phyloP scores from a whole-genome alignment of 371 early-diverging fungal species.

The Rhizopus arrhizus region DNA sequence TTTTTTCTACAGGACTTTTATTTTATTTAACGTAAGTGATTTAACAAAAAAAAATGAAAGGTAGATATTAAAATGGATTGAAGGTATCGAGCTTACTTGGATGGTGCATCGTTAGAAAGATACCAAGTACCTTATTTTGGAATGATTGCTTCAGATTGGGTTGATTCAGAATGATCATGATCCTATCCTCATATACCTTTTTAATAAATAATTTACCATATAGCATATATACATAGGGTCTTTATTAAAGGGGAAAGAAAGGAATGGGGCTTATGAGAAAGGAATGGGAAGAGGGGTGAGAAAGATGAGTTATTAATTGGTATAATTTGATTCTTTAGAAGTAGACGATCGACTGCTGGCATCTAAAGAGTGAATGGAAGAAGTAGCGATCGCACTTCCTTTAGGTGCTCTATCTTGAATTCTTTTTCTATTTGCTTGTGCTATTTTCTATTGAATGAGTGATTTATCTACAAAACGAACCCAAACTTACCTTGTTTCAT shows the following conservation, averaged over 20 bases:
- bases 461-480: too few relatives aligned
- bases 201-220: too few relatives aligned
- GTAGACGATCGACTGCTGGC: not conserved
- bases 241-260: too few relatives aligned
- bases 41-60: not conserved
- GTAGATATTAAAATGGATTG: not conserved
- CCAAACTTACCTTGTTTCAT: slow-evolving; percentile 28
- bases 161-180: slow-evolving; percentile 57
- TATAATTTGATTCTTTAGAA: not conserved
- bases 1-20: slow-evolving; percentile 47
- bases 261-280: too few relatives aligned
- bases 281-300: too few relatives aligned
- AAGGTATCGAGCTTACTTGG: slow-evolving; percentile 67
- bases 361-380: not conserved
- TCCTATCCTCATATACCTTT: too few relatives aligned
- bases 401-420: not conserved
- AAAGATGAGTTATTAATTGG: not conserved
- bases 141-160: slow-evolving; percentile 61
- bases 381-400: not conserved
- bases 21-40: slow-evolving; percentile 51
- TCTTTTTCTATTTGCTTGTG: not conserved
- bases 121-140: slow-evolving; percentile 66
- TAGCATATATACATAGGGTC: too few relatives aligned
- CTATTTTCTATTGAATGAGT: not conserved
- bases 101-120: slow-evolving; percentile 63